These are phyloP conservation scores for Tephrocybe sp. DNA, from an alignment of 768 basidiomycete genomes.

Conservation along the genomic window DNA sequence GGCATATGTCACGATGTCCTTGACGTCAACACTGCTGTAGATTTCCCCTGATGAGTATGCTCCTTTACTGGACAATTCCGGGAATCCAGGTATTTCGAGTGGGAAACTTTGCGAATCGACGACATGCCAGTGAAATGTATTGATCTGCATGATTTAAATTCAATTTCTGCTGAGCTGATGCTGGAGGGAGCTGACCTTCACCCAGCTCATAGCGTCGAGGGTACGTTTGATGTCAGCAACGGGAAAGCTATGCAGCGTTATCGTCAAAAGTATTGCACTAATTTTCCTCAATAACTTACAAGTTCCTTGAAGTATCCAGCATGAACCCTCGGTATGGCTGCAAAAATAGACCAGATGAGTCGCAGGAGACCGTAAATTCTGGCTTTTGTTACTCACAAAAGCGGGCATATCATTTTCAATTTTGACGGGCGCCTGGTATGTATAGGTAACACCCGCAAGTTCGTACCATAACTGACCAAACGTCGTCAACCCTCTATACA, in stretches of 20 bases:
- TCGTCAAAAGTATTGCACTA: neutral
- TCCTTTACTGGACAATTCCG: conserved; percentile 61
- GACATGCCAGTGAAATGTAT: conserved; percentile 81
- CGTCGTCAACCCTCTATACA: conserved; percentile 74
- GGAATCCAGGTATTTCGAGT: conserved; percentile 56
- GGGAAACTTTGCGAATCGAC: conserved; percentile 83
- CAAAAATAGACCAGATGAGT: neutral
- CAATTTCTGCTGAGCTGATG: conserved; percentile 23
- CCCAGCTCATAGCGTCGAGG: conserved; percentile 75
- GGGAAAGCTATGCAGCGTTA: conserved; percentile 44
- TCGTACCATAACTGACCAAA: conserved; percentile 73
- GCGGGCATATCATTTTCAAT: conserved; percentile 62
- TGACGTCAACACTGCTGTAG: conserved; percentile 56
- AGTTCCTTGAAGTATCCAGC: conserved; percentile 82
- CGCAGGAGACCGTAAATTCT: neutral
- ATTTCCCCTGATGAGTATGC: conserved; percentile 61
- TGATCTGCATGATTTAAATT: conserved; percentile 44
- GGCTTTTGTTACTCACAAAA: conserved; percentile 45
- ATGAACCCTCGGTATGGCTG: conserved; percentile 78
- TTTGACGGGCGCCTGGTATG: conserved; percentile 52
- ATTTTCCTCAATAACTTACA: conserved; percentile 36
- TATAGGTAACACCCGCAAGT: conserved; percentile 45
- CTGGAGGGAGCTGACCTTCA: conserved; percentile 61
- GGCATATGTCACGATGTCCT: conserved; percentile 64
- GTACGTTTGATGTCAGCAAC: conserved; percentile 66